Conservation (phyloP, 73 alveolate genomes). For the Paramecium sonneborni region DNA sequence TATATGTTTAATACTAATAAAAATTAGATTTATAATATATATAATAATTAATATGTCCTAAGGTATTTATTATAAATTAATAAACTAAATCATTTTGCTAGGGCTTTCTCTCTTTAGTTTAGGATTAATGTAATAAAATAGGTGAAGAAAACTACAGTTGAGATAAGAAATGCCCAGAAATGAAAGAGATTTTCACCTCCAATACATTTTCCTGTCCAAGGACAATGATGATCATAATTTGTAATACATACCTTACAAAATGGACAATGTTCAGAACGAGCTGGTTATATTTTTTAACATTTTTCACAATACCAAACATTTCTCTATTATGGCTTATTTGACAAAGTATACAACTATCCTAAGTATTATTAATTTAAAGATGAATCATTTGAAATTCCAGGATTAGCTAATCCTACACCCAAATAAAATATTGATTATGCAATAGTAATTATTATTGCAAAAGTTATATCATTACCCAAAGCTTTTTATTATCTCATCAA, state of each 20-base stretch:
- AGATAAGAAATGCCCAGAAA: slow-evolving; percentile 62
- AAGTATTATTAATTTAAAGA: neutral
- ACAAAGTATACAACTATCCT: neutral
- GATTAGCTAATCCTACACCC: slow-evolving; percentile 12
- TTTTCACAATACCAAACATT: slow-evolving; percentile 43
- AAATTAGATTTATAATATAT: too few relatives aligned
- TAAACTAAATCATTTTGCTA: neutral
- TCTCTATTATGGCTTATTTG: neutral
- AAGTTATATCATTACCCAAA: neutral
- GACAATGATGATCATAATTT: slow-evolving; percentile 88
- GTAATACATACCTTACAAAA: slow-evolving; percentile 76
- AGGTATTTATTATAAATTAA: neutral
- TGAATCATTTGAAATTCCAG: neutral
- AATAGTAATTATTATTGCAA: neutral
- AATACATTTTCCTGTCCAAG: slow-evolving; percentile 91
- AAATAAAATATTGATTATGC: neutral
- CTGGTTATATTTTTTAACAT: slow-evolving; percentile 37
- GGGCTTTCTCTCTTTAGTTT: neutral
- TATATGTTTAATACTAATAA: too few relatives aligned
- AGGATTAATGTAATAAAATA: neutral
- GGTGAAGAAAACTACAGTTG: slow-evolving; percentile 52
- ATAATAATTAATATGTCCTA: too few relatives aligned
- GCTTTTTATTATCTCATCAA: neutral
- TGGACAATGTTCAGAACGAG: slow-evolving; percentile 72
- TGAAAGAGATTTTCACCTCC: slow-evolving; percentile 73